Evolutionary conservation across 352 stramenopile genomes (phyloP).

Genomic region (Phytopythium vexans): DNA sequence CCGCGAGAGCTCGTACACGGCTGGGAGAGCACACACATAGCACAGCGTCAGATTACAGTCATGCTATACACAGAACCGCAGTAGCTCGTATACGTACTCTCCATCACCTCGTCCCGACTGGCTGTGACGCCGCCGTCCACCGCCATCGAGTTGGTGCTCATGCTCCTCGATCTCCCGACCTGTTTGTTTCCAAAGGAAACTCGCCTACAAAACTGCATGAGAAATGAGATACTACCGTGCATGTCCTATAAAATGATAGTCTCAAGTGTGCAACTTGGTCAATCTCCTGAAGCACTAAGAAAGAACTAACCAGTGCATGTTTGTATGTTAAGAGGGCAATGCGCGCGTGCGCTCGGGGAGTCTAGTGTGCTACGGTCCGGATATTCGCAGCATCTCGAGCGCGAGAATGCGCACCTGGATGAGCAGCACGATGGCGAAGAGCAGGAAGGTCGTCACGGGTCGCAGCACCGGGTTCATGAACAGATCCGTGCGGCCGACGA

Average conservation of each 20-base stretch:
- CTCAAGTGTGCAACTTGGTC: too few species aligned
- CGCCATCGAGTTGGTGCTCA: slow-evolving; percentile 1
- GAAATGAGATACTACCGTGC: too few species aligned
- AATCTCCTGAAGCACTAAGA: too few species aligned
- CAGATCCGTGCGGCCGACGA: slow-evolving; percentile 58
- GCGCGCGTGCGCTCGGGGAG: too few species aligned
- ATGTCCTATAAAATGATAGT: too few species aligned
- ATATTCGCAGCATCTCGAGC: slow-evolving; percentile 41
- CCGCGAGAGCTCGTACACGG: slow-evolving; percentile 87
- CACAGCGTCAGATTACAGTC: background rate
- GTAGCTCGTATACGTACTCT: slow-evolving; percentile 29
- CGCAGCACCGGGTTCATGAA: slow-evolving; percentile 78
- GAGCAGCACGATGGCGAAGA: slow-evolving; percentile 30
- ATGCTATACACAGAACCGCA: background rate
- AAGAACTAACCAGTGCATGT: too few species aligned
- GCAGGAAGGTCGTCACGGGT: slow-evolving; percentile 57
- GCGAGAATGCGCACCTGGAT: slow-evolving; percentile 53
- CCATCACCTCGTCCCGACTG: slow-evolving; percentile 51
- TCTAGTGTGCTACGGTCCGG: background rate
- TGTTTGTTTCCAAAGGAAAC: too few species aligned
- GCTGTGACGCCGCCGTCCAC: slow-evolving; percentile 30
- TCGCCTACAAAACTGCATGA: too few species aligned
- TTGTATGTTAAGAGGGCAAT: too few species aligned
- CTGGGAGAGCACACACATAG: slow-evolving; percentile 18
- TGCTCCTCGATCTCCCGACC: too few species aligned